Evolutionary conservation across 352 stramenopile genomes (phyloP), one percentile per base, ranked within the genome.

Genomic region (Phytophthora crassamura): DNA sequence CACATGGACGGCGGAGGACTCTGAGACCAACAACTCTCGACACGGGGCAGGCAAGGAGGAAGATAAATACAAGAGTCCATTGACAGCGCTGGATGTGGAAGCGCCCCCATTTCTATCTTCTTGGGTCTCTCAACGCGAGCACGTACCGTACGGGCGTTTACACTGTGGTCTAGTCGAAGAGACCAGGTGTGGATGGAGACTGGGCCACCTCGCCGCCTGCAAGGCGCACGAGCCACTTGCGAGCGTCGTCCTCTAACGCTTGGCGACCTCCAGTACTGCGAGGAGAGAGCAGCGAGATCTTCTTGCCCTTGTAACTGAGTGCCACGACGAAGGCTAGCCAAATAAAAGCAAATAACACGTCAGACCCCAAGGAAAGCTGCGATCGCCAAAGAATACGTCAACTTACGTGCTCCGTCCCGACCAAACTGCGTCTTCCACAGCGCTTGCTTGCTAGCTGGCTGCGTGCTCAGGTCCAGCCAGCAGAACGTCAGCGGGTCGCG

Each of bases 401-500:
- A 81, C 72, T 34, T 74, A 89, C 80, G 74, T 41, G 67, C 28
- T 38, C 53, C 2, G 12, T 59, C 30, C 7, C 46, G n/a, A 9
- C 66, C 48, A 30, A 90, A 84, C 46, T 91, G 82, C 14, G 57
- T 47, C 18, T 74, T 33, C 86, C 86, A 94, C 7, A 78, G 75
- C 16, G 36, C 20, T 0, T 67, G 76, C 35, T 84, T 75, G 10
- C 65, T 52, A 3, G 58, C 9, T 1, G 72, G 33, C 11, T 75
- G 57, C 18, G 58, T 43, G 15, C 69, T 65, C 25, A 93, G 30
- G 53, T 95, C 81, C 16, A 88, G 46, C 88, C 88, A 95, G 55
- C 79, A 91, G 56, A 93, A 92, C 4, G 82, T 91, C 12, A 95
- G 42, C 8, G 88, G 85, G 56, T 95, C 88, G 28, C 72, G 78